Conservation (phyloP, 2,329 filamentous ascomycete species). For the Cadophora sp. region DNA sequence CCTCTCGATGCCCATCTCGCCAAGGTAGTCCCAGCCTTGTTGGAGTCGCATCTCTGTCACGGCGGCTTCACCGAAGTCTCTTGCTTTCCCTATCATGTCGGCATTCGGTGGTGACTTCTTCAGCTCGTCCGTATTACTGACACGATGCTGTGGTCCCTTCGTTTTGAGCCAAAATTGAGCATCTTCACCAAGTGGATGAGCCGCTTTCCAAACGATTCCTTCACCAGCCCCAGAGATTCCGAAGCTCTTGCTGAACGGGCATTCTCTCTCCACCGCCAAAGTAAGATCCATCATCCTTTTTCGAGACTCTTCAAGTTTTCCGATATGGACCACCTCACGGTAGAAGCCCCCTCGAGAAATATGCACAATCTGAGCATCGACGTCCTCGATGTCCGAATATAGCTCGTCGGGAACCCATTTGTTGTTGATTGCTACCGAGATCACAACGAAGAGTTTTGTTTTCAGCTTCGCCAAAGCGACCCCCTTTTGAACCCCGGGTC, state of each 20-base stretch:
- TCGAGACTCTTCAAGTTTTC: background rate
- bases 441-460: constrained; percentile 35
- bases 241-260: constrained; percentile 36
- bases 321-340: constrained; percentile 21
- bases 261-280: constrained; percentile 34
- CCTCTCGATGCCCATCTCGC: constrained; percentile 26
- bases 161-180: constrained; percentile 37
- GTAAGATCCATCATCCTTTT: constrained; percentile 27
- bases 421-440: constrained; percentile 32
- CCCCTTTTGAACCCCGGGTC: constrained; percentile 33
- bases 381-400: constrained; percentile 33
- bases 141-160: constrained; percentile 31
- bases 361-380: constrained; percentile 29
- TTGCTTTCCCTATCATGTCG: constrained; percentile 17
- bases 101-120: constrained; percentile 2
- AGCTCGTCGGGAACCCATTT: constrained; percentile 32
- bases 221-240: constrained; percentile 33
- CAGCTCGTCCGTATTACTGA: constrained; percentile 23
- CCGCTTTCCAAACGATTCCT: constrained; percentile 39
- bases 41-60: constrained; percentile 31
- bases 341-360: constrained; percentile 35
- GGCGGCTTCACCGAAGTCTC: constrained; percentile 26
- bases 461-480: constrained; percentile 28
- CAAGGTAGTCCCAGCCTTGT: constrained; percentile 33
- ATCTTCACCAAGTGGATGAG: constrained; percentile 30